phyloP scores from a whole-genome alignment of 2,329 filamentous ascomycete genomes.

The Venturia nashicola region DNA sequence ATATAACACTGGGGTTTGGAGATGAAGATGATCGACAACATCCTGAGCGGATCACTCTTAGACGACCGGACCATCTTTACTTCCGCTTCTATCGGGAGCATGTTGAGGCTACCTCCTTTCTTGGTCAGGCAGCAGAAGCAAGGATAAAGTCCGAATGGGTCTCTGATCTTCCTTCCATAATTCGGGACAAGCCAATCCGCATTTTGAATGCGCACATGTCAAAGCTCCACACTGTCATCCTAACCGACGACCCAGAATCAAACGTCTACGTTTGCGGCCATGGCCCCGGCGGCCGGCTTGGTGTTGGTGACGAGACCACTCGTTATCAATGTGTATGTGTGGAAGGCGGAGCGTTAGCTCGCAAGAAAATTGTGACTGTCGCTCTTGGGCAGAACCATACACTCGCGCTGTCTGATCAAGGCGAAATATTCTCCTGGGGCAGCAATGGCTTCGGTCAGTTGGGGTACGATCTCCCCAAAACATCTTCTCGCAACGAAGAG shows the following conservation, averaged over 20 bases:
- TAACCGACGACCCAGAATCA: constrained; percentile 76
- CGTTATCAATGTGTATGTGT: constrained; percentile 78
- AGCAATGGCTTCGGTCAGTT: constrained; percentile 77
- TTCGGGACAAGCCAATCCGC: constrained; percentile 58
- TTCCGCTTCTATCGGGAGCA: constrained; percentile 57
- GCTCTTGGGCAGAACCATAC: constrained; percentile 87
- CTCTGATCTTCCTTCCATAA: constrained; percentile 56
- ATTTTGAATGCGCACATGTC: constrained; percentile 67
- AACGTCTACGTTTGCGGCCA: constrained; percentile 92
- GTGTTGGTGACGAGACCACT: constrained; percentile 80
- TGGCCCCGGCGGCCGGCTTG: constrained; percentile 78
- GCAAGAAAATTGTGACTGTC: constrained; percentile 63
- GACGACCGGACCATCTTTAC: constrained; percentile 66
- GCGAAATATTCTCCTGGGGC: constrained; percentile 93
- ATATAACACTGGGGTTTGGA: constrained; percentile 83
- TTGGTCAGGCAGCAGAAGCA: constrained; percentile 16
- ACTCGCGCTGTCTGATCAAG: constrained; percentile 69
- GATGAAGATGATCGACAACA: constrained; percentile 92
- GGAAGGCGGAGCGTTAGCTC: constrained; percentile 57
- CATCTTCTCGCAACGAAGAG: constrained; percentile 61
- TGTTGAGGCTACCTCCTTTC: constrained; percentile 10
- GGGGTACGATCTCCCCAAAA: constrained; percentile 65
- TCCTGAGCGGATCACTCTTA: constrained; percentile 69
- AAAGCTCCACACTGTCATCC: constrained; percentile 79
- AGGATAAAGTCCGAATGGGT: constrained; percentile 16